A percentile compares a stretch with the other conserved stretches of the same genome.
Conservation (phyloP, 805 yeast genomes). For the Candida oleophila region DNA sequence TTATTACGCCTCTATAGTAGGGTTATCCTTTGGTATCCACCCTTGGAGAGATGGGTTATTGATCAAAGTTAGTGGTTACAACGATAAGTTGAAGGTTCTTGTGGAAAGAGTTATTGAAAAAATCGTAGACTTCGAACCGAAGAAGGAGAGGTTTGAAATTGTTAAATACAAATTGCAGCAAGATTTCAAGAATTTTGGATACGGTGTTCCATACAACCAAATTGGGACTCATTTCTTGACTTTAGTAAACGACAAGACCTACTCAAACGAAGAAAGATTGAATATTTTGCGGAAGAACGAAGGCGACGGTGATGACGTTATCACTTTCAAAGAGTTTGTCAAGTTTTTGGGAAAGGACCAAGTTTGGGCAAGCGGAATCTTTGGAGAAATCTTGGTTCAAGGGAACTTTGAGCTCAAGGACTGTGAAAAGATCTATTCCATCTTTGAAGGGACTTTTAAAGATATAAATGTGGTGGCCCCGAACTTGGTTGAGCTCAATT, state of each 20-base stretch:
- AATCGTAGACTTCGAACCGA: constrained; percentile 49
- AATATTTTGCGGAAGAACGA: constrained; percentile 34
- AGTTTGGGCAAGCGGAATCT: constrained; percentile 56
- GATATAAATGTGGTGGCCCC: not conserved
- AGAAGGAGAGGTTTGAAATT: constrained; percentile 60
- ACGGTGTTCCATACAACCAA: constrained; percentile 75
- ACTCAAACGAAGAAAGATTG: constrained; percentile 62
- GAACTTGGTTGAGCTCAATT: constrained; percentile 9
- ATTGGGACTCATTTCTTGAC: constrained; percentile 61
- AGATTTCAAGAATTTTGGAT: constrained; percentile 67
- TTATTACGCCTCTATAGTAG: constrained; percentile 84
- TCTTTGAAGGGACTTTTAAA: constrained; percentile 26
- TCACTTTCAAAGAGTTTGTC: constrained; percentile 49
- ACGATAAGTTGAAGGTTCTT: constrained; percentile 71
- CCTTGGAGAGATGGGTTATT: constrained; percentile 70
- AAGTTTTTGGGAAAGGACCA: constrained; percentile 41
- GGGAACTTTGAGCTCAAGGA: constrained; percentile 66
- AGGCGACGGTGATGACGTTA: too few species aligned
- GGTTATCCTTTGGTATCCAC: constrained; percentile 57
- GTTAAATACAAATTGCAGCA: constrained; percentile 63
- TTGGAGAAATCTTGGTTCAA: constrained; percentile 67
- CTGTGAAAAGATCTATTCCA: constrained; percentile 49
- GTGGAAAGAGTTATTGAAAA: constrained; percentile 59
- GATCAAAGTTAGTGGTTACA: constrained; percentile 73
- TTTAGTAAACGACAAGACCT: constrained; percentile 70